Percentiles rank a stretch among this genome's conserved stretches.
Evolutionary conservation across 225 moss, liverwort and hornwort species (phyloP).

Genomic region (Pseudisothecium myosuroides): DNA sequence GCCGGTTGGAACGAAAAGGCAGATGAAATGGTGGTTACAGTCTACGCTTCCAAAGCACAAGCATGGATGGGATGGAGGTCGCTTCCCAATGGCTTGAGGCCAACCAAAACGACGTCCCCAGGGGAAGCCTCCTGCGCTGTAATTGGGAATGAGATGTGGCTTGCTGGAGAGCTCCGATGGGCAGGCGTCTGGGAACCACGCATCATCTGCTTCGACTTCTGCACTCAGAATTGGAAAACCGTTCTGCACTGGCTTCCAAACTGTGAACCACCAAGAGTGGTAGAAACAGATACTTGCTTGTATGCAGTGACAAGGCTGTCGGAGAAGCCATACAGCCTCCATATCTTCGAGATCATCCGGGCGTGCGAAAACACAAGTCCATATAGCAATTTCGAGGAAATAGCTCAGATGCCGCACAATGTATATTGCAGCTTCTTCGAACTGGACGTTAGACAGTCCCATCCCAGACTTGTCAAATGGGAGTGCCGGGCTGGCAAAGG

Average conservation of each 20-base stretch:
- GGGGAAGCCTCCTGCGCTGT: conserved; percentile 1
- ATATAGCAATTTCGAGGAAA: conserved; percentile 14
- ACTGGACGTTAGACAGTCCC: neutral
- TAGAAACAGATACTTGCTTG: conserved; percentile 10
- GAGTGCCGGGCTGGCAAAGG: conserved; percentile 18
- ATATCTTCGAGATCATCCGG: conserved; percentile 19
- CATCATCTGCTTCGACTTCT: conserved; percentile 35
- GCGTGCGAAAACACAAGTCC: neutral
- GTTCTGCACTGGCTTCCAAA: conserved; percentile 17
- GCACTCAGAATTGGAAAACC: conserved; percentile 12
- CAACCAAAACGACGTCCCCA: neutral
- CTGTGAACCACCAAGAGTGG: conserved; percentile 18
- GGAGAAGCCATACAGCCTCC: conserved; percentile 10
- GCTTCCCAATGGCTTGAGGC: conserved; percentile 13
- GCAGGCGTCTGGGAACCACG: conserved; percentile 25
- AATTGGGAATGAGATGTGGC: conserved; percentile 19
- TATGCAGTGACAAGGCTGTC: conserved; percentile 5
- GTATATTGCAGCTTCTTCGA: conserved; percentile 12
- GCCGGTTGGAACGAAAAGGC: conserved; percentile 20
- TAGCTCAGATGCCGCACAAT: conserved; percentile 8
- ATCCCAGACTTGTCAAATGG: neutral
- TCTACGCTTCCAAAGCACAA: conserved; percentile 13
- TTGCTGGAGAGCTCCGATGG: conserved; percentile 27
- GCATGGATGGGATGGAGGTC: conserved; percentile 39
- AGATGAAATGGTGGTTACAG: conserved; percentile 20